Evolutionary conservation across 768 basidiomycete species (phyloP), one percentile per base, ranked within the genome.

Genomic region (Boletus rubroflammeus): DNA sequence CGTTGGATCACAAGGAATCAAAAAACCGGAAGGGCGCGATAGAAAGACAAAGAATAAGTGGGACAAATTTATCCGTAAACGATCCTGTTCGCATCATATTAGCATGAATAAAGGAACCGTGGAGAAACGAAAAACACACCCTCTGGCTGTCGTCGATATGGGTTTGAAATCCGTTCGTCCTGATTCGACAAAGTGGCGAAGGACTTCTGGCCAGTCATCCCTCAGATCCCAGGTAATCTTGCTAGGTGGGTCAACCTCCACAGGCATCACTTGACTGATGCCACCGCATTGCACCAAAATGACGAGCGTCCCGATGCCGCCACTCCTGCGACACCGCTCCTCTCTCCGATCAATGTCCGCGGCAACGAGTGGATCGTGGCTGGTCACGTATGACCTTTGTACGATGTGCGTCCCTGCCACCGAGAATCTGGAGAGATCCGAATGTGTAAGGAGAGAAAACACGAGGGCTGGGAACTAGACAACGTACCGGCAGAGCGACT

Each of bases 241-340:
- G 54, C 78, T 73, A 1, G 87, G 89, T 7, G 86, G 81, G 68
- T 92, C 90, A 47, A 91, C 85, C 66, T 92, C 90, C 58, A 91
- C 87, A 31, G 90, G 90, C 85, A 91, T 88, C 58, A 92, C 88
- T 62, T 92, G 88, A 64, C 82, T 84, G 63, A 90, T 78, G 23
- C 78, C 77, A 35, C 82, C 86, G 63, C 89, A 90, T 64, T 91
- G 87, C 54, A 92, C 77, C 66, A 91, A 76, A 68, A 92, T 78
- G 48, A 91, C 78, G 3, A 85, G 76, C 5, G 85, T 82, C 19
- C 90, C 90, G 59, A 91, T 84, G 13, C 90, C 90, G 13, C 90
- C 90, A 61, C 70, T 80, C 32, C 80, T 79, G 26, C 90, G 81
- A 71, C 86, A 90, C 42, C 90, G 83, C 36, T 89, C 85, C 64